phyloP scores from a whole-genome alignment of 164 flowering plant genomes.

The Euptelea pleiosperma region DNA sequence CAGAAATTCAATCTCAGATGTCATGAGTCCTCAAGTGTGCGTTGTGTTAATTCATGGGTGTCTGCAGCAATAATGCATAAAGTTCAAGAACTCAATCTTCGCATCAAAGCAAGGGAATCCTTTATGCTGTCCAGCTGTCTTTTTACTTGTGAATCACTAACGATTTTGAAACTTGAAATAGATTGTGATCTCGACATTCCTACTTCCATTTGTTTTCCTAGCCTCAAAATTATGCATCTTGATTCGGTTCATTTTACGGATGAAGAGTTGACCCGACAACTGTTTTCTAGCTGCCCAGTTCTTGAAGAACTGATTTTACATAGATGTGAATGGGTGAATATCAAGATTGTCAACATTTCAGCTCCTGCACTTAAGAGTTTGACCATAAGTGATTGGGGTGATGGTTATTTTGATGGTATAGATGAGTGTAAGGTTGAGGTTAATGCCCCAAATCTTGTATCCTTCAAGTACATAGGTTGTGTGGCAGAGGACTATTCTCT shows the following conservation, averaged over 20 bases:
- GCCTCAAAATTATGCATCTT: slow-evolving; percentile 5
- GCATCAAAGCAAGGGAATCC: too few relatives aligned
- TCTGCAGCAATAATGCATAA: too few relatives aligned
- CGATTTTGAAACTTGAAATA: neutral
- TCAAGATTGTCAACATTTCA: neutral
- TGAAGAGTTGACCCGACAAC: neutral
- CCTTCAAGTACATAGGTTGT: neutral
- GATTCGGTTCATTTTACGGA: neutral
- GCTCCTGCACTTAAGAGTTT: neutral
- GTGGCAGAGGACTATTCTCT: neutral
- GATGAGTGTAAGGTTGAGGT: neutral
- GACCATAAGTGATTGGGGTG: neutral
- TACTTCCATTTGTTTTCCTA: slow-evolving; percentile 5
- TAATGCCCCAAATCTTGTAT: neutral
- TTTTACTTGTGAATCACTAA: too few relatives aligned
- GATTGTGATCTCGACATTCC: neutral
- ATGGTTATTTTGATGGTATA: neutral
- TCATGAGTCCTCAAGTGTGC: too few relatives aligned
- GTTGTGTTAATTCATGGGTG: too few relatives aligned
- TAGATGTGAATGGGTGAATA: neutral
- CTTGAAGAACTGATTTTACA: slow-evolving; percentile 1
- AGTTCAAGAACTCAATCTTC: too few relatives aligned
- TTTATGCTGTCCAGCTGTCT: too few relatives aligned
- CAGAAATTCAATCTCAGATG: too few relatives aligned
- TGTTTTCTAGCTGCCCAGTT: slow-evolving; percentile 5